Percentiles rank a stretch among this genome's conserved stretches.
Evolutionary conservation across 2,329 filamentous ascomycete species (phyloP).

Genomic region (Balansia obtecta): DNA sequence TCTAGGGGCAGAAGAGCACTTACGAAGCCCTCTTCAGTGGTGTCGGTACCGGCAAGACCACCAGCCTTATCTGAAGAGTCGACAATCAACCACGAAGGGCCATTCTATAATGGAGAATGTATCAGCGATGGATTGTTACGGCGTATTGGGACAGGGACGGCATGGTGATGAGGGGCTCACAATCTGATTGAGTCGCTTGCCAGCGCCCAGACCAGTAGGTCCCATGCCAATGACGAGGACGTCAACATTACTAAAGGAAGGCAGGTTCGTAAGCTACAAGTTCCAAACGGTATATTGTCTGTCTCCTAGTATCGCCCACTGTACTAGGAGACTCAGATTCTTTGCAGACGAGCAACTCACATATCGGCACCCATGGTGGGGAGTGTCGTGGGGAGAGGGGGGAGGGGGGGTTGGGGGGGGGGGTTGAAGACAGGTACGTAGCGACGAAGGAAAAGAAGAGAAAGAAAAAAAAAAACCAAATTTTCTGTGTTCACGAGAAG

Average conservation of each 20-base stretch:
- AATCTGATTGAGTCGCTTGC: conserved; percentile 94
- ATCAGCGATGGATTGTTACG: conserved; percentile 14
- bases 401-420: conserved; percentile 13
- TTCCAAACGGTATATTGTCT: conserved; percentile 7
- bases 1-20: conserved; percentile 29
- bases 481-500: neutral
- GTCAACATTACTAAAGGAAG: conserved; percentile 63
- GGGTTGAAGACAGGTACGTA: conserved; percentile 2
- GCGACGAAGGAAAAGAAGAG: conserved; percentile 2
- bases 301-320: neutral
- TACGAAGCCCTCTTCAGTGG: conserved; percentile 94
- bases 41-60: conserved; percentile 90
- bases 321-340: neutral
- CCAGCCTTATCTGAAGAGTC: conserved; percentile 87
- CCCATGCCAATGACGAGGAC: conserved; percentile 96
- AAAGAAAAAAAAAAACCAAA: conserved; percentile 2
- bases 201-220: conserved; percentile 92
- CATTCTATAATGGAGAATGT: conserved; percentile 45
- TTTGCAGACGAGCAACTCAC: conserved; percentile 16
- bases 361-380: conserved; percentile 28
- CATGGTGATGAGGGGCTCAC: conserved; percentile 43
- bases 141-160: neutral
- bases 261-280: conserved; percentile 1
- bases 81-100: conserved; percentile 90
- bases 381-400: conserved; percentile 12